phyloP scores from a whole-genome alignment of 441 rosid genomes.

The Populus hybrid region DNA sequence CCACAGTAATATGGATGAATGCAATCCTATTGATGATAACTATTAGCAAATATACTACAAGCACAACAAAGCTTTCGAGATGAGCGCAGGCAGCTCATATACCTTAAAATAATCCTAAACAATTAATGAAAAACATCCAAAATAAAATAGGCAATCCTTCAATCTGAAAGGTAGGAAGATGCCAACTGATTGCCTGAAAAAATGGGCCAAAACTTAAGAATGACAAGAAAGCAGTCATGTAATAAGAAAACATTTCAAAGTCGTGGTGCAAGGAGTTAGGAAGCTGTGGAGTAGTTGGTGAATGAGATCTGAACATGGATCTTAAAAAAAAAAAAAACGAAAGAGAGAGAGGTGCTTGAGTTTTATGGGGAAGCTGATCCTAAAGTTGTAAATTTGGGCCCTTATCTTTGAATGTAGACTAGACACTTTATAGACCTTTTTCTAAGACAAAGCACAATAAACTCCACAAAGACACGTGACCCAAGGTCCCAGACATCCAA shows the following conservation, averaged over 20 bases:
- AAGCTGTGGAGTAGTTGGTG: background rate
- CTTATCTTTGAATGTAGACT: background rate
- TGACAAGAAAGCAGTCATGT: too few species aligned
- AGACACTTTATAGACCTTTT: background rate
- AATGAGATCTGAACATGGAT: background rate
- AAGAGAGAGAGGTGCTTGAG: too few species aligned
- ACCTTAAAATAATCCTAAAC: background rate
- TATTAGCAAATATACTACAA: background rate
- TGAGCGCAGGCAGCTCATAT: background rate
- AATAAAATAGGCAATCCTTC: background rate
- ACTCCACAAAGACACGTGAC: background rate
- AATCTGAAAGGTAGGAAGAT: background rate
- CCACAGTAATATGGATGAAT: constrained; percentile 42
- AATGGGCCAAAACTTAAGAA: background rate
- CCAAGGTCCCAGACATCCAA: background rate
- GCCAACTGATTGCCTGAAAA: background rate
- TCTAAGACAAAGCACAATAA: background rate
- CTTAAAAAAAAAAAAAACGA: too few species aligned
- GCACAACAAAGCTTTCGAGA: background rate
- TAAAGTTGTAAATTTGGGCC: background rate
- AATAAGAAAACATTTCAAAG: background rate
- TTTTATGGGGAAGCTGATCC: background rate
- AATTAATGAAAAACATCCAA: background rate
- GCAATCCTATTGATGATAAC: constrained; percentile 33
- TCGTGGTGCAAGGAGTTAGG: background rate